phyloP scores from a whole-genome alignment of 306 rosid species.

The Fragaria nilgerrensis region DNA sequence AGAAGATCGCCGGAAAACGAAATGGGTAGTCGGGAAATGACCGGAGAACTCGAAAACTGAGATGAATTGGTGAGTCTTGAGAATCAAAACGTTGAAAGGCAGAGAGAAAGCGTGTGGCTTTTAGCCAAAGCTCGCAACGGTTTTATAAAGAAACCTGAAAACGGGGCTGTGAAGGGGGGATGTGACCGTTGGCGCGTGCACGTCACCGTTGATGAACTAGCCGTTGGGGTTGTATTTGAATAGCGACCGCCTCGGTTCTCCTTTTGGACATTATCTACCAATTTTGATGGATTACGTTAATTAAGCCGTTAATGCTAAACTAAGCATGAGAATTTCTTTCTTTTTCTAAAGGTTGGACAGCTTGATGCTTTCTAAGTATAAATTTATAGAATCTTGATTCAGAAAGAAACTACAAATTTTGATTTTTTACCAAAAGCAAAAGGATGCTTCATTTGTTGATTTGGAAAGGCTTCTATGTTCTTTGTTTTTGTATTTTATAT shows the following conservation, averaged over 20 bases:
- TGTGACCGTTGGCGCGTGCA: slow-evolving; percentile 81
- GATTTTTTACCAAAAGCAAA: slow-evolving; percentile 1
- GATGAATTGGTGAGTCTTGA: background rate
- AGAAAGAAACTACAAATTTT: background rate
- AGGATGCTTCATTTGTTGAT: background rate
- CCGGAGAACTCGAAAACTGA: background rate
- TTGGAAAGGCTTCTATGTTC: background rate
- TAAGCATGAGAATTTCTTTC: background rate
- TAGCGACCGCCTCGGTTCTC: background rate
- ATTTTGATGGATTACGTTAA: background rate
- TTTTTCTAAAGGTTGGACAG: background rate
- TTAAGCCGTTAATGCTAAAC: background rate
- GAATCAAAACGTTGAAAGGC: background rate
- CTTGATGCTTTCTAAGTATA: background rate
- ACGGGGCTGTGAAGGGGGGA: slow-evolving; percentile 29
- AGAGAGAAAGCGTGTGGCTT: background rate
- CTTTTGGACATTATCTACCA: background rate
- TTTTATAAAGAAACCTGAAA: slow-evolving; percentile 40
- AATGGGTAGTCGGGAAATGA: slow-evolving; percentile 4
- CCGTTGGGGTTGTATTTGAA: slow-evolving; percentile 51
- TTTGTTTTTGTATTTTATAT: too few relatives aligned
- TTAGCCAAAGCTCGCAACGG: background rate
- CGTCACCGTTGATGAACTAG: slow-evolving; percentile 39
- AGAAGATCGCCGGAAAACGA: background rate
- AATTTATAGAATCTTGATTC: background rate